Percentiles rank a stretch among this genome's conserved stretches.
These are phyloP conservation scores for Pseudonectria buxi DNA, from an alignment of 2,329 filamentous ascomycete genomes.

Conservation along the genomic window DNA sequence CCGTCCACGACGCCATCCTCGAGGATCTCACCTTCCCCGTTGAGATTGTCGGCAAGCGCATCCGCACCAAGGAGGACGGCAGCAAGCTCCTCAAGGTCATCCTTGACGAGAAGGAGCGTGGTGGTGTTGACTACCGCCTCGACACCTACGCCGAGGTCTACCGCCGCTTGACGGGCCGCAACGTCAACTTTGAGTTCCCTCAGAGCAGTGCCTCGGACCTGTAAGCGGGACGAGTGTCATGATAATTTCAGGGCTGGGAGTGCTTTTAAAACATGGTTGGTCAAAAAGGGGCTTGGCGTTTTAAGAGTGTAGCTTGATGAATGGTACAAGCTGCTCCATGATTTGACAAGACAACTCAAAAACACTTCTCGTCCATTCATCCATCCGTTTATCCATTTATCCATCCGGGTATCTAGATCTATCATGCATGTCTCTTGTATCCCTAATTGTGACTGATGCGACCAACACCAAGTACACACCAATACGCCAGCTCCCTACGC, in stretches of 20 bases:
- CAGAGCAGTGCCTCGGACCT: constrained; percentile 72
- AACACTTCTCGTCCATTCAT: constrained; percentile 25
- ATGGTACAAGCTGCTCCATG: constrained; percentile 39
- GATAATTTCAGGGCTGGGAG: constrained; percentile 22
- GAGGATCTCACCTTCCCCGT: constrained; percentile 98
- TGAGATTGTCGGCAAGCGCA: constrained; percentile 99
- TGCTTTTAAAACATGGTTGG: constrained; percentile 31
- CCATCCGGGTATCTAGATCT: constrained; percentile 36
- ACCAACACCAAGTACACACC: constrained; percentile 87
- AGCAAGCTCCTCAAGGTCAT: constrained; percentile 98
- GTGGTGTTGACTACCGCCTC: constrained; percentile 97
- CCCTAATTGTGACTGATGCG: constrained; percentile 54
- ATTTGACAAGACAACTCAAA: constrained; percentile 28
- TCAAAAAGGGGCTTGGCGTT: constrained; percentile 44
- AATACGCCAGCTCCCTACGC: constrained; percentile 87
- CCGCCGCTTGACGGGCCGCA: constrained; percentile 93
- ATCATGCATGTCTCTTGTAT: constrained; percentile 11
- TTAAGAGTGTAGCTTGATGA: constrained; percentile 42
- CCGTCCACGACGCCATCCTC: constrained; percentile 98
- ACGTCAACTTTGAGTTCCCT: constrained; percentile 98
- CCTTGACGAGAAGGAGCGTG: constrained; percentile 99
- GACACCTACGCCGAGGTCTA: constrained; percentile 99
- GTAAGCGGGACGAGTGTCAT: constrained; percentile 46
- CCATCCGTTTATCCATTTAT: constrained; percentile 21
- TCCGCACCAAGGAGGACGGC: constrained; percentile 98